Base-by-base conservation (phyloP, 2,329 filamentous ascomycete species). In the Elsinoe ampelina region DNA sequence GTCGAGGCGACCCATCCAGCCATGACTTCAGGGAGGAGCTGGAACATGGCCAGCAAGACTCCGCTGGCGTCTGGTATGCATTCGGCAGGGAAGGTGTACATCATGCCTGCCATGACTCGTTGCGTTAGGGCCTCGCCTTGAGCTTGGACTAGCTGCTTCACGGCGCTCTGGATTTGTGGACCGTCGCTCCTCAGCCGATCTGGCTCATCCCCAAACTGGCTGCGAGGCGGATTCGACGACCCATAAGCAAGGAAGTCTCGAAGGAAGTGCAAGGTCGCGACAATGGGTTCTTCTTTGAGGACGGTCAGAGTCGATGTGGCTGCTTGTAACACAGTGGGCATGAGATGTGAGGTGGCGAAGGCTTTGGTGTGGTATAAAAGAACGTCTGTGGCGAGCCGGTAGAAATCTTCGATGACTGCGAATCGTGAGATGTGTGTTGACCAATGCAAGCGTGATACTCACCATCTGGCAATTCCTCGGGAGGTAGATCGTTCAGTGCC, bases 1-100 rank as follows among this genome's bases (percentile, higher is more conserved):
- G 93, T 97, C 17, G 78, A 80, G 61, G 89, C 84, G 19, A 96
- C 84, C 91, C 93, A 97, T 5, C 76, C 71, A 1, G 87, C 83
- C 12, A 90, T 89, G 67, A 93, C 81, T 55, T 82, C 77, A 0
- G 93, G 93, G 67, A 95, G 77, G 39, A 97, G 75, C 69, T 95
- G 86, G 68, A 98, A 95, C 61, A 97, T 78, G 2, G 86, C 85
- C 59, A 98, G 82, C 54, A 98, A 74, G n/a, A 95, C 89, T 3
- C 90, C 91, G 50, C 89, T 95, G 13, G 90, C 91, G 68, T 98
- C 93, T 0, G 91, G 85, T 67, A 97, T 95, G 73, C 91, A 96
- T 70, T 97, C 93, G 42, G 88, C 83, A 0, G 93, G 95, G 73
- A 98, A 98, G 0, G 87, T 95, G 70, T 96, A 96, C 92, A 98